These are phyloP conservation scores for Acacia confusa DNA, from an alignment of 306 rosid species.

Conservation along the genomic window DNA sequence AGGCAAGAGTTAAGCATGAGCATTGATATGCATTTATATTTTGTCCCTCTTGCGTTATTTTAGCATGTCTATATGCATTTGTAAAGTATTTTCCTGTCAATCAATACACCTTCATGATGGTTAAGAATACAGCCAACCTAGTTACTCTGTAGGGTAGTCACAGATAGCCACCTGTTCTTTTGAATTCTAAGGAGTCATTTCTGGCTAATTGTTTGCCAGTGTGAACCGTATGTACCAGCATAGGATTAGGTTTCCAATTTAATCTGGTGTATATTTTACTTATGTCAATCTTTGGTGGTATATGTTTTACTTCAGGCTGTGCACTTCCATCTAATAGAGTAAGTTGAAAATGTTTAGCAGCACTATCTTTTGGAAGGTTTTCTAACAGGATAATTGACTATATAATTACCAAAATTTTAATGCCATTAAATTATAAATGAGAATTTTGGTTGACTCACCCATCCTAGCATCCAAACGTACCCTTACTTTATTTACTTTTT, in stretches of 20 bases:
- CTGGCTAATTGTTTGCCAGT: slow-evolving; percentile 47
- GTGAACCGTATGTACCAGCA: slow-evolving; percentile 30
- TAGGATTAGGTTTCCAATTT: slow-evolving; percentile 19
- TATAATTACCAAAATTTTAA: not conserved
- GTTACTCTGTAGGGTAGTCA: slow-evolving; percentile 44
- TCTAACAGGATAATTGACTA: not conserved
- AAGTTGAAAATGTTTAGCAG: not conserved
- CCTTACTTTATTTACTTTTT: not conserved
- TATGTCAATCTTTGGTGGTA: slow-evolving; percentile 6
- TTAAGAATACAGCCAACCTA: slow-evolving; percentile 41
- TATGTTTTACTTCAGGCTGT: not conserved
- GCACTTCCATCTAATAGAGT: not conserved
- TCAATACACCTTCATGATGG: slow-evolving; percentile 27
- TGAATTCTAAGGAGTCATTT: slow-evolving; percentile 36
- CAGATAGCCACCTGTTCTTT: slow-evolving; percentile 38
- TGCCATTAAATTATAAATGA: not conserved
- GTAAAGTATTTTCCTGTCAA: slow-evolving; percentile 49
- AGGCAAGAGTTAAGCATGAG: slow-evolving; percentile 92
- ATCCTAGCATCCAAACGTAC: not conserved
- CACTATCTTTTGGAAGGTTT: not conserved
- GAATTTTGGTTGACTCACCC: not conserved
- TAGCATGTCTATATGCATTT: slow-evolving; percentile 62
- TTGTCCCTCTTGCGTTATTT: slow-evolving; percentile 31
- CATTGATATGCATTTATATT: slow-evolving; percentile 41
- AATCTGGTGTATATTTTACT: slow-evolving; percentile 19